phyloP scores from a whole-genome alignment of 805 yeast genomes.

The Pichia paraexigua region DNA sequence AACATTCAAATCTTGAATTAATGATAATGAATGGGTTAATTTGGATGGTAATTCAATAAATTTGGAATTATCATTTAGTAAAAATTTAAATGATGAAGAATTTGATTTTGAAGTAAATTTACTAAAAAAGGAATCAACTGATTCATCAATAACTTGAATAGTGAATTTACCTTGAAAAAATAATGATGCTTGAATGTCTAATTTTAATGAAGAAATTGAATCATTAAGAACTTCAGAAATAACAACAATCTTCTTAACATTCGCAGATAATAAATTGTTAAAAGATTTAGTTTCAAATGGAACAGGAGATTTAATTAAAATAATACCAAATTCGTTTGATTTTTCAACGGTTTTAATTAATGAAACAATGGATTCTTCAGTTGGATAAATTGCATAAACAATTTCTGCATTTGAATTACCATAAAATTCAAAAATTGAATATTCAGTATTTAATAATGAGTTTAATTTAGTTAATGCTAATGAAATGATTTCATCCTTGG shows the following conservation, averaged over 20 bases:
- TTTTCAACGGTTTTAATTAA: constrained; percentile 36
- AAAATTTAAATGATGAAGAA: constrained; percentile 42
- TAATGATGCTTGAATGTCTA: constrained; percentile 68
- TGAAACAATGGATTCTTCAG: constrained; percentile 48
- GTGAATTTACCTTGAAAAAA: constrained; percentile 39
- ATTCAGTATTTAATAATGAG: constrained; percentile 39
- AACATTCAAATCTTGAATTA: constrained; percentile 46
- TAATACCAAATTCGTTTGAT: constrained; percentile 37
- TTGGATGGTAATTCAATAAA: constrained; percentile 50
- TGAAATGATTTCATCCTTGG: constrained; percentile 31
- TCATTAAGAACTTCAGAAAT: constrained; percentile 44
- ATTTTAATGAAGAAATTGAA: constrained; percentile 38
- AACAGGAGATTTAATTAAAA: constrained; percentile 66
- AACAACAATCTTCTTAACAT: constrained; percentile 56
- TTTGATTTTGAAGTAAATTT: constrained; percentile 29
- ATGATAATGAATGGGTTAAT: constrained; percentile 61
- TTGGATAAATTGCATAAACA: constrained; percentile 78
- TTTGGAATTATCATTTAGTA: constrained; percentile 61
- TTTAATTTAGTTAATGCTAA: constrained; percentile 45
- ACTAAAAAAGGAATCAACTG: constrained; percentile 25
- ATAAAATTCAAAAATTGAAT: constrained; percentile 58
- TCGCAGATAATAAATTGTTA: constrained; percentile 46
- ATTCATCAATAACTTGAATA: constrained; percentile 43
- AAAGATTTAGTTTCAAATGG: constrained; percentile 69
- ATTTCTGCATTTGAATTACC: constrained; percentile 59